Base-by-base conservation (phyloP, 306 rosid genomes). In the Sechiopsis laciniata region DNA sequence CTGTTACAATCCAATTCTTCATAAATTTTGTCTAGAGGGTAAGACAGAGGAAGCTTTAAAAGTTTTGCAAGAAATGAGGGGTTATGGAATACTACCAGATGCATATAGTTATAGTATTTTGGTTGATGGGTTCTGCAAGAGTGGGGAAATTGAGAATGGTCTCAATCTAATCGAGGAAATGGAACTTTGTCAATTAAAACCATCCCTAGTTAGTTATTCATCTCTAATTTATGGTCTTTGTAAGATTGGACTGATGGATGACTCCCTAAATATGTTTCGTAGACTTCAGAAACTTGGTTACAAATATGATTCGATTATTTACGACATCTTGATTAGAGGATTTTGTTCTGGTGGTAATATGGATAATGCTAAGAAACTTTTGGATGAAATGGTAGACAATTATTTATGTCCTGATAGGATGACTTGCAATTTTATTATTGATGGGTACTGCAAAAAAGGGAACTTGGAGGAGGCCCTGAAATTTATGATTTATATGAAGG, bases 31-130 rank as follows among this genome's bases (percentile, higher is more conserved):
- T 74, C 82, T 60, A 80, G 77, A 74, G 74, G 85, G 85, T 55
- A 80, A 80, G 21, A 46, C 65, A 55, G 15, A 13, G 68, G 77
- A 80, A 69, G 91, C 95, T 60, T 62, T 24, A 61, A 35, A 70
- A 64, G 75, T 87, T 85, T 85, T 87, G 63, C 81, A 71, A 58
- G 84, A 85, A 83, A 86, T 88, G 91, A 81, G 74, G 79, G 77
- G 69, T 62, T 74, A 11, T 75, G 89, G 85, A 55, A 69, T 73
- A 75, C 51, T 63, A 20, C 91, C 95, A 53, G 88, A 85, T 85
- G 85, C 74, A 75, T 83, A 75, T 67, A 87, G 91, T 81, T 88
- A 86, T 74, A 84, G 88, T 81, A 86, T 86, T 62, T 82, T 88
- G 81, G 81, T 86, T 50, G 80, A 88, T 79, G 81, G 82, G 19